phyloP scores from a whole-genome alignment of 257 asterid species.

The Nyctanthes arbortristis region DNA sequence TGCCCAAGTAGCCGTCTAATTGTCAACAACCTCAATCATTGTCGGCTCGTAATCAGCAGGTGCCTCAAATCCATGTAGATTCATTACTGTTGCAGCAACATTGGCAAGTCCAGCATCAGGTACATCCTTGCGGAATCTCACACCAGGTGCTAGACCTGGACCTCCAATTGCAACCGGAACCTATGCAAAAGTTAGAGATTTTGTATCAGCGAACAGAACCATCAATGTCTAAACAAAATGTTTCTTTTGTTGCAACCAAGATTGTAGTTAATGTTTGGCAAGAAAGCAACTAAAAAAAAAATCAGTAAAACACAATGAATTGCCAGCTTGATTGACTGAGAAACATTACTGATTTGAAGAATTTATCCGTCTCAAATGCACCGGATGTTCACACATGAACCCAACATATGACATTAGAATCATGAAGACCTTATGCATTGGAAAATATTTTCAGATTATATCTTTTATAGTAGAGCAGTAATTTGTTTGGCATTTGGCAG shows the following conservation, averaged over 20 bases:
- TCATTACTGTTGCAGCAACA: slow-evolving; percentile 93
- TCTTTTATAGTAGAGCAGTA: too few species aligned
- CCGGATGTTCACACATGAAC: too few species aligned
- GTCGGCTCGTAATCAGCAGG: slow-evolving; percentile 91
- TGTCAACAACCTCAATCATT: slow-evolving; percentile 76
- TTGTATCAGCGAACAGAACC: background rate
- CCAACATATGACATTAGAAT: too few species aligned
- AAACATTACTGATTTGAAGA: too few species aligned
- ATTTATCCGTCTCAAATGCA: too few species aligned
- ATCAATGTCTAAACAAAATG: background rate
- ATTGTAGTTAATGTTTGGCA: too few species aligned
- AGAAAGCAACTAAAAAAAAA: too few species aligned
- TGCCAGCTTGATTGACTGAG: too few species aligned
- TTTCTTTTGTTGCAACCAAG: background rate
- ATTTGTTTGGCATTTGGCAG: too few species aligned
- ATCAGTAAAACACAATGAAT: too few species aligned
- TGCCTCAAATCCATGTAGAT: slow-evolving; percentile 86
- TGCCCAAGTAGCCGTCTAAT: slow-evolving; percentile 28
- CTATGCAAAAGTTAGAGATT: slow-evolving; percentile 25
- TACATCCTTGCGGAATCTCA: slow-evolving; percentile 76
- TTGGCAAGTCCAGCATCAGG: slow-evolving; percentile 89
- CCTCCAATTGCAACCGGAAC: slow-evolving; percentile 97
- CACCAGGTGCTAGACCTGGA: slow-evolving; percentile 76
- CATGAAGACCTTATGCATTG: too few species aligned
- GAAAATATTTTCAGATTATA: too few species aligned